Conservation (phyloP, 768 basidiomycete species). For the Dioszegia crocea region DNA sequence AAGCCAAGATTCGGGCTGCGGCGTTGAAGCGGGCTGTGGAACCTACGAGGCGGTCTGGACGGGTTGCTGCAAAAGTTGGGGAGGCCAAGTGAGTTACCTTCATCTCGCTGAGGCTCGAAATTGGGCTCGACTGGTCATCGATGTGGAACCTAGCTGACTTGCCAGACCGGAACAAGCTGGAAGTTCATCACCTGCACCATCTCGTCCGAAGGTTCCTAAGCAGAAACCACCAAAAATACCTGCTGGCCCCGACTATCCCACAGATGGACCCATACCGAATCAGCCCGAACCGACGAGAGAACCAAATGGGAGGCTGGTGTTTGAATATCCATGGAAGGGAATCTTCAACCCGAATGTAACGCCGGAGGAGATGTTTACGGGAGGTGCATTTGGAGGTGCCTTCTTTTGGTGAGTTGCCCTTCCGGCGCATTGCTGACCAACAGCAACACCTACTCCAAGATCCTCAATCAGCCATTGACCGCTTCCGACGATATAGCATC, state of each 20-base stretch:
- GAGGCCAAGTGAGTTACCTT: background rate
- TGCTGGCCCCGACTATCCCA: slow-evolving; percentile 25
- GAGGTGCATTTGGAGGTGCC: slow-evolving; percentile 46
- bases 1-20: background rate
- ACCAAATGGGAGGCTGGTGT: slow-evolving; percentile 35
- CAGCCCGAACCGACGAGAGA: slow-evolving; percentile 27
- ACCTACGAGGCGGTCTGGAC: slow-evolving; percentile 16
- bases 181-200: background rate
- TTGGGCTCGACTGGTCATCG: too few species aligned
- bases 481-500: slow-evolving; percentile 17
- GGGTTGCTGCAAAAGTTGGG: slow-evolving; percentile 17
- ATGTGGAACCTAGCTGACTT: too few species aligned
- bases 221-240: slow-evolving; percentile 11
- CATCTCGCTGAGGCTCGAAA: background rate
- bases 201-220: too few species aligned
- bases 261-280: background rate
- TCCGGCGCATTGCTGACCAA: background rate
- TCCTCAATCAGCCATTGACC: slow-evolving; percentile 27
- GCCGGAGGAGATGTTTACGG: slow-evolving; percentile 46
- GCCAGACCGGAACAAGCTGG: background rate
- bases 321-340: slow-evolving; percentile 40
- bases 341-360: slow-evolving; percentile 49
- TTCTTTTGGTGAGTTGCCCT: slow-evolving; percentile 30
- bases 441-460: slow-evolving; percentile 40
- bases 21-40: background rate